Evolutionary conservation across 306 rosid genomes (phyloP), one percentile per base, ranked within the genome.

Genomic region (Trifolium fragiferum): DNA sequence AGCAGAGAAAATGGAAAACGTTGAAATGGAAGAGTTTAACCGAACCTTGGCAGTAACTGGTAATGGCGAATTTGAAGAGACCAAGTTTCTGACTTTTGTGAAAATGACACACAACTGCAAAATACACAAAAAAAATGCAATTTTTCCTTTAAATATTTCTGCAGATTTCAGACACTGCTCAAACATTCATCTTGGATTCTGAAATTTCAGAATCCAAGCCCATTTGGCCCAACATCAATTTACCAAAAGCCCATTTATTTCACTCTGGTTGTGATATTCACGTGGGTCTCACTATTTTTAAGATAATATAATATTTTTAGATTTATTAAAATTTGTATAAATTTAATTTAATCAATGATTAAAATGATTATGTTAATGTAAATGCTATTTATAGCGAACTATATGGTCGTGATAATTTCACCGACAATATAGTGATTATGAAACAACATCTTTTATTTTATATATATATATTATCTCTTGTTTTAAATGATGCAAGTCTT

Each of bases 1-100:
- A 58, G 19, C 4, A 8, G 20, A 60, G 15, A n/a, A 8, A 19
- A 21, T 23, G 15, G 37, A 25, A 46, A 21, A 13, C 8, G 41
- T 37, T 23, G 76, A 15, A 73, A 16, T 0, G 2, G 2, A 40
- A 16, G 8, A 19, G 19, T 1, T 18, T 76, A 49, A 72, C 38
- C 2, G 74, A 27, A 82, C 85, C 85, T 53, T 61, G 5, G 9
- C 32, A 10, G 59, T 58, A 58, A 23, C 35, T 12, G 63, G 64
- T 13, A 71, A 16, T 38, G 21, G 35, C 13, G 59, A 54, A 3
- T 9, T 51, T 14, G 65, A 41, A 59, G 66, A 37, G 59, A 60
- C 66, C 71, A 38, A 43, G 7, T 6, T 64, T 64, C 50, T 63
- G 70, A 65, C 32, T 19, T 19, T 41, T 21, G 51, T 66, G 71